Evolutionary conservation across 257 asterid genomes (phyloP).

Genomic region (Anisodus tanguticus): DNA sequence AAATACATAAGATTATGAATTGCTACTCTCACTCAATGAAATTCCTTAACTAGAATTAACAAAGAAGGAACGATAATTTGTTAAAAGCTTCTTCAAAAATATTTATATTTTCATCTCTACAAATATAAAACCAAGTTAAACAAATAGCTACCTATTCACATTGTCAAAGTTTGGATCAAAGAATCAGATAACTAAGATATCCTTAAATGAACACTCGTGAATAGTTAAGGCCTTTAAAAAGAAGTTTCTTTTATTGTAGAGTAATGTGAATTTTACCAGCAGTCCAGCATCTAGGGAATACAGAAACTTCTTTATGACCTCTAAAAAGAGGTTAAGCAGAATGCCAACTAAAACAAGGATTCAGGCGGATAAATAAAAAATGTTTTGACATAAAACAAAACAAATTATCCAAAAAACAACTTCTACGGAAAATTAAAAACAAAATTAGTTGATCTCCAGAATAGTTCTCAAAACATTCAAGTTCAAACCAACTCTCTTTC

Average conservation of each 20-base stretch:
- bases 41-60: background rate
- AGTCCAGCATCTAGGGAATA: background rate
- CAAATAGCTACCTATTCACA: background rate
- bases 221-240: background rate
- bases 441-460: background rate
- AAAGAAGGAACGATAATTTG: background rate
- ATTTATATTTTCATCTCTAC: background rate
- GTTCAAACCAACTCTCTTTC: background rate
- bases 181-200: conserved; percentile 15
- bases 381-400: background rate
- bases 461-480: background rate
- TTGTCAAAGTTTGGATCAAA: background rate
- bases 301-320: background rate
- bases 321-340: background rate
- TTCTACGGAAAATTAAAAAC: background rate
- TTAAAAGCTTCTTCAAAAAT: background rate
- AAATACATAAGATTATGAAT: background rate
- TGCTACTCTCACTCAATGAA: background rate
- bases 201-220: background rate
- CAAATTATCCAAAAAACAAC: background rate
- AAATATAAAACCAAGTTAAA: conserved; percentile 1
- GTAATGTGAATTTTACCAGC: no score
- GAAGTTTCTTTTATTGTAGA: background rate
- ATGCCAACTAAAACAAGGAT: background rate
- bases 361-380: background rate